Base-by-base conservation (phyloP, 2,329 filamentous ascomycete genomes). In the Colletotrichum tanaceti region DNA sequence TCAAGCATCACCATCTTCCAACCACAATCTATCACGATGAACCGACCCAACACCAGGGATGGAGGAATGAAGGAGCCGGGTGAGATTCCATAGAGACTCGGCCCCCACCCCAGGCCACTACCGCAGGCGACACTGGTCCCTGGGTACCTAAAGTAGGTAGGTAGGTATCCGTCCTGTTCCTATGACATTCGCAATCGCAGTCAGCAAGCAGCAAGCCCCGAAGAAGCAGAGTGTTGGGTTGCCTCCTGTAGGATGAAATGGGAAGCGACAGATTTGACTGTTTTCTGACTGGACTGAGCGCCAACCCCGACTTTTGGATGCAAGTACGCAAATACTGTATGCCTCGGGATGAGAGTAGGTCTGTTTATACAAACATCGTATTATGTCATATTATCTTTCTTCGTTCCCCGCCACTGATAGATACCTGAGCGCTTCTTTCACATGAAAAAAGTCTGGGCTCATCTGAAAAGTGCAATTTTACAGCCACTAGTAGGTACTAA, bases 31-130 rank as follows among this genome's bases (percentile, higher is more conserved):
- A 53, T 52, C 39, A 32, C 53, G 16, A 53, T 28, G 43, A 28
- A 58, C 39, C 39, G 44, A 46, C 18, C 35, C 28, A 53, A 28
- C 5, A 6, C 14, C 10, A n/a, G 18, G 44, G 47, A 53, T 39
- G 20, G 20, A 9, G 52, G 39, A 57, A 67, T n/a, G 14, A 44
- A 18, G 58, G 43, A 43, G 58, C 58, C 58, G 44, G 28, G 24
- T 24, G n/a, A 10, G 52, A 54, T 54, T 39, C 35, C 52, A 18
- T 7, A 41, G 39, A 41, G 39, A 41, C 52, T n/a, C 52, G 16
- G 50, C 22, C 6, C 13, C 35, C 35, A 13, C 13, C 35, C 35
- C 5, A 22, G 9, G 13, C n/a, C 44, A 28, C 44, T 32, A 24
- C 43, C 24, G 39, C 39, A 44, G 55, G 28, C 55, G 28, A 41